phyloP scores from a whole-genome alignment of 495 filamentous ascomycete genomes.

The Penicillium egyptiacum region DNA sequence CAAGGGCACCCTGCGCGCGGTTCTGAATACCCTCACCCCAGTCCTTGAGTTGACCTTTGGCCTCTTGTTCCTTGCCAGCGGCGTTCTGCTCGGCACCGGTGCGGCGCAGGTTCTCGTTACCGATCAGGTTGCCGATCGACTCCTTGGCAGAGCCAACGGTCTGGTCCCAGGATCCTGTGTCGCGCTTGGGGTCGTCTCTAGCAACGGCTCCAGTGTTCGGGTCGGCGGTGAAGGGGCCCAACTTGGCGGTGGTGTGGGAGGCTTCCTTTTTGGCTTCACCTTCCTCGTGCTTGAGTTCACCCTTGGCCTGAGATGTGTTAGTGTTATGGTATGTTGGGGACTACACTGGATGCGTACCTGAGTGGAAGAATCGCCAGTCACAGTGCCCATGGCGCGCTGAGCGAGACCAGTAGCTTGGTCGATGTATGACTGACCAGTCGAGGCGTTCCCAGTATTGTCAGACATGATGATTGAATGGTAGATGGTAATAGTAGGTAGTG shows the following conservation, averaged over 20 bases:
- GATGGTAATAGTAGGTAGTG: slow-evolving; percentile 13
- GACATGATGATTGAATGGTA: slow-evolving; percentile 50
- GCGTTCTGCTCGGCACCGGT: slow-evolving; percentile 76
- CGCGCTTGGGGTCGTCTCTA: slow-evolving; percentile 70
- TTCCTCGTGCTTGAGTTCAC: slow-evolving; percentile 58
- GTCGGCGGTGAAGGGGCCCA: slow-evolving; percentile 63
- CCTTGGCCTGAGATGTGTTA: slow-evolving; percentile 38
- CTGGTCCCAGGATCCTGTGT: slow-evolving; percentile 78
- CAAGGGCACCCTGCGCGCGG: slow-evolving; percentile 70
- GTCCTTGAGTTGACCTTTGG: slow-evolving; percentile 79
- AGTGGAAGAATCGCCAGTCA: slow-evolving; percentile 72
- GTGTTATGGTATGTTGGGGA: neutral
- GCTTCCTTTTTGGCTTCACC: slow-evolving; percentile 63
- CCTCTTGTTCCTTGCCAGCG: slow-evolving; percentile 78
- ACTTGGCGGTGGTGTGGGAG: slow-evolving; percentile 65
- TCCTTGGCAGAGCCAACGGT: slow-evolving; percentile 86
- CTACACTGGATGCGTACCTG: slow-evolving; percentile 47
- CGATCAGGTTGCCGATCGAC: slow-evolving; percentile 69
- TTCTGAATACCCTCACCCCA: slow-evolving; percentile 67
- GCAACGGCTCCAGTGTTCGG: slow-evolving; percentile 69
- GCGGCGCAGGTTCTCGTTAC: slow-evolving; percentile 71
- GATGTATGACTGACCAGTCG: slow-evolving; percentile 77
- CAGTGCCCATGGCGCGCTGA: slow-evolving; percentile 66
- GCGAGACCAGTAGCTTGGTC: slow-evolving; percentile 73
- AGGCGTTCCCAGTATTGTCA: slow-evolving; percentile 53